Evolutionary conservation across 108 stramenopile species (phyloP).

Genomic region (Epipyxis sp.): DNA sequence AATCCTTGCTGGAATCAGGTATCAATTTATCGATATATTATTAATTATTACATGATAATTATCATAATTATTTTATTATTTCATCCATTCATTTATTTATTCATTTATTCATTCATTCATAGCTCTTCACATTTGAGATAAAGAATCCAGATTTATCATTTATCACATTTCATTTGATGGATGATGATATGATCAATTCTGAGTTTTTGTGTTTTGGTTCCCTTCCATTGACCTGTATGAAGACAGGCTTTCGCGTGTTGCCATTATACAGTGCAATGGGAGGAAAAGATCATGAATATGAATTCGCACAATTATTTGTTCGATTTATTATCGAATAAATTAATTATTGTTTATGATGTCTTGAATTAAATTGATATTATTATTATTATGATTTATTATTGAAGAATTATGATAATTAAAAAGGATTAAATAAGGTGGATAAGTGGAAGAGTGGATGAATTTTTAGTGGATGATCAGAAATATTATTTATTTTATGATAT

Average conservation of each 20-base stretch:
- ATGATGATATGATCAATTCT: slow-evolving; percentile 42
- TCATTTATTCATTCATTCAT: neutral
- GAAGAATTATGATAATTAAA: no score
- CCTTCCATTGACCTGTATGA: slow-evolving; percentile 40
- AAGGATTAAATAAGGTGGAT: no score
- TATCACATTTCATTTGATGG: slow-evolving; percentile 50
- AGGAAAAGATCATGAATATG: neutral
- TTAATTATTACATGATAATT: no score
- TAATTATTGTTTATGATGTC: no score
- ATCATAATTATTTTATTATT: neutral
- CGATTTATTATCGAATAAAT: neutral
- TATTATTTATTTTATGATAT: no score
- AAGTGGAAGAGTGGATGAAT: no score
- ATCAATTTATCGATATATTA: no score
- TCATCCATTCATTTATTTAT: neutral
- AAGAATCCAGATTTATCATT: slow-evolving; percentile 58
- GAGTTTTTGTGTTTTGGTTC: slow-evolving; percentile 55
- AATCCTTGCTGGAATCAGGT: slow-evolving; percentile 83
- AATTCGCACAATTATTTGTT: slow-evolving; percentile 1
- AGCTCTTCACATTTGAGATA: slow-evolving; percentile 54
- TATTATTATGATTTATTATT: no score
- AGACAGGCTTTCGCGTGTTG: slow-evolving; percentile 42
- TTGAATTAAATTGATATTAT: no score
- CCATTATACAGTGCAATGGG: neutral
- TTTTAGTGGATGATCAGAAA: no score